Conservation (phyloP, 257 asterid genomes). For the Ajuga chamaepitys region DNA sequence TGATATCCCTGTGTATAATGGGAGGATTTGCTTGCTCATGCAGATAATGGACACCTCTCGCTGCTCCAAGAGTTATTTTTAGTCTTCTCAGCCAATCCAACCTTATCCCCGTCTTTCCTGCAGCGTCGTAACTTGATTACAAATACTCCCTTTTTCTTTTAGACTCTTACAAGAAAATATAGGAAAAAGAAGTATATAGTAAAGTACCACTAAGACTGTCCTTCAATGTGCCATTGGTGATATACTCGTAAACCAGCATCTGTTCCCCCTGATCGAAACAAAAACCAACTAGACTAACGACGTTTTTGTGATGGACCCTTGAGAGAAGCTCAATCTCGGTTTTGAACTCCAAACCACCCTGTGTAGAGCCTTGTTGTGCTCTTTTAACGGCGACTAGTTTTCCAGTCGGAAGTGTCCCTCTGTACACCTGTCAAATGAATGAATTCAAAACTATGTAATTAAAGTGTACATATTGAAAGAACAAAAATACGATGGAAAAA, state of each 20-base stretch:
- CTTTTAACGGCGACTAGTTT: constrained; percentile 71
- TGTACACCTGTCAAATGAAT: constrained; percentile 49
- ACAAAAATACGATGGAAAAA: background rate
- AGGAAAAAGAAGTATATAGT: background rate
- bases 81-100: constrained; percentile 90
- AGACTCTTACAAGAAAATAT: background rate
- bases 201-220: constrained; percentile 71
- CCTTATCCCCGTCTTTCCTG: constrained; percentile 69
- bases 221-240: constrained; percentile 73
- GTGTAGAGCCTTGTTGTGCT: constrained; percentile 68
- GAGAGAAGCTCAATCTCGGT: constrained; percentile 97
- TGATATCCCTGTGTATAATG: constrained; percentile 87
- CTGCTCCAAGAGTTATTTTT: constrained; percentile 74
- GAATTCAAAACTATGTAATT: background rate
- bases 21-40: constrained; percentile 91
- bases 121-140: background rate
- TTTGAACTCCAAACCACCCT: constrained; percentile 79
- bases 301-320: constrained; percentile 90
- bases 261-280: constrained; percentile 80
- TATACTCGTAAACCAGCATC: constrained; percentile 72
- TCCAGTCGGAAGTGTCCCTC: constrained; percentile 66
- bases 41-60: constrained; percentile 77
- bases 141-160: too few species aligned
- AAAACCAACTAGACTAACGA: constrained; percentile 69
- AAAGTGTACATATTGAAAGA: background rate